These are phyloP conservation scores for Sporothrix sp. DNA, from an alignment of 2,329 filamentous ascomycete genomes.

Conservation along the genomic window DNA sequence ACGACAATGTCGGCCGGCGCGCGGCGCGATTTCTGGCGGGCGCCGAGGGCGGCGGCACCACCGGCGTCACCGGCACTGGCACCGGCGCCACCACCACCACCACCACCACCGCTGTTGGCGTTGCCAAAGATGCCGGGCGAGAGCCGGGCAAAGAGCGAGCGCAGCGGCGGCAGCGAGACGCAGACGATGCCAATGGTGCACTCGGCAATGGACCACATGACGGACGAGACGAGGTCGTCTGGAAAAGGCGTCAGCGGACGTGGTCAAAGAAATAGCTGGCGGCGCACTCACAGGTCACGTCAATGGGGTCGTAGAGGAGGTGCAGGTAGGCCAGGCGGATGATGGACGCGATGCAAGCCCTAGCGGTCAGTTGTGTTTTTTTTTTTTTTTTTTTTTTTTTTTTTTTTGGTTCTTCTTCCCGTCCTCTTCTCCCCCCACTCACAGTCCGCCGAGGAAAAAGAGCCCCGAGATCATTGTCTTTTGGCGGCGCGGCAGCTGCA, in stretches of 20 bases:
- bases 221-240: conserved; percentile 24
- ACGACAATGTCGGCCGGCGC: conserved; percentile 8
- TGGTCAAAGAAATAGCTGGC: too few species aligned
- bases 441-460: conserved; percentile 25
- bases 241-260: background rate
- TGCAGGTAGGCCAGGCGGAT: conserved; percentile 21
- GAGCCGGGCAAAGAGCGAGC: conserved; percentile 14
- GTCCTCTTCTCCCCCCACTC: too few species aligned
- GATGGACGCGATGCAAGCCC: conserved; percentile 21
- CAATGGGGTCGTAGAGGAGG: conserved; percentile 18
- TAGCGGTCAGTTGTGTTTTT: conserved; percentile 7
- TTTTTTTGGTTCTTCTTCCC: too few species aligned
- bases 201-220: conserved; percentile 27
- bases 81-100: background rate
- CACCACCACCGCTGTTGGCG: background rate
- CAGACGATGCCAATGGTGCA: conserved; percentile 26
- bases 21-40: background rate
- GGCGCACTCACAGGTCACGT: conserved; percentile 26
- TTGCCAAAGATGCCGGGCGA: conserved; percentile 13
- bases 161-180: conserved; percentile 26
- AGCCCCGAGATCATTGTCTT: conserved; percentile 22
- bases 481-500: conserved; percentile 21
- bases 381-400: too few species aligned
- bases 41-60: background rate
- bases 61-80: background rate